Base-by-base conservation (phyloP, 257 asterid genomes). In the Rauvolfia tetraphylla region DNA sequence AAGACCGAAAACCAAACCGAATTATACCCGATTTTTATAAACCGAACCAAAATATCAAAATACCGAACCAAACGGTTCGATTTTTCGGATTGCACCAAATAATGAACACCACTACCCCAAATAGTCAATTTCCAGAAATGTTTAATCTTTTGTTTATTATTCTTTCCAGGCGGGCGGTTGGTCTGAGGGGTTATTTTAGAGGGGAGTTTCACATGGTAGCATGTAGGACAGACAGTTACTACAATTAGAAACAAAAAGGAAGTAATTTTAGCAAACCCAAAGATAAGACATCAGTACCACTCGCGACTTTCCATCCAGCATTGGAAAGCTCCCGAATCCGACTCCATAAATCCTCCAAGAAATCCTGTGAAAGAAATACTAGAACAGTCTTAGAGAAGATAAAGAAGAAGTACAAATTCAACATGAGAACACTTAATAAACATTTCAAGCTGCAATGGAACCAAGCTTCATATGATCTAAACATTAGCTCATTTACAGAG, bases 261-360 rank as follows among this genome's bases (percentile, higher is more conserved):
- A 38, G 69, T n/a, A 23, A 18, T 3, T 44, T 39, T 46, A 56
- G 51, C 9, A 44, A 42, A n/a, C 33, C 38, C 3, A 51, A 72
- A 1, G 33, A 5, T 17, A 33, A 27, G 81, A 27, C 5, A 7
- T 53, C 46, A 29, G 27, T 95, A 95, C 99, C 98, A 72, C 97
- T 95, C 82, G 89, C 97, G 81, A 91, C 87, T 89, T 95, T 95
- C 99, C 99, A 95, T 76, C 90, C 96, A 79, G 89, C 91, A 90
- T 73, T 88, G 72, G 96, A 91, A 83, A 95, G 96, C 82, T 95
- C 96, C 84, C 86, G 98, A 80, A 95, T 79, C 72, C 95, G 85
- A 85, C 87, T 80, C 98, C 98, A 95, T 61, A 93, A 83, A 79
- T 95, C 99, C 88, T 90, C 97, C 92, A 93, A 77, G 86, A 91